Evolutionary conservation across 2,329 filamentous ascomycete species (phyloP).

Genomic region (Nemania bipapillata): DNA sequence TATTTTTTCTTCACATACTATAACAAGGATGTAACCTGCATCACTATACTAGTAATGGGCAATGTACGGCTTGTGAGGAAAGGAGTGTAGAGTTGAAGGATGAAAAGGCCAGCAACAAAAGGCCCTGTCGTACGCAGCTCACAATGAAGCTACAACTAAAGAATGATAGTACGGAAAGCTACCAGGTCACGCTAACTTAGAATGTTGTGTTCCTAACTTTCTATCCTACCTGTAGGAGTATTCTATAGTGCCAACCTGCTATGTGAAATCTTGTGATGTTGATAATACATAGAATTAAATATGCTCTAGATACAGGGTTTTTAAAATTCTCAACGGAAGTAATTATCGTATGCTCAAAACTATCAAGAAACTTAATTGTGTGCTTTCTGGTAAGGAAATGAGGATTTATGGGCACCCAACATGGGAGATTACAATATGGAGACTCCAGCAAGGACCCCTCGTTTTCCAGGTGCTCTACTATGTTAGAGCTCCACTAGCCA

Average conservation of each 20-base stretch:
- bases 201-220: neutral
- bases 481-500: slow-evolving; percentile 19
- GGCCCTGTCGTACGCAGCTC: neutral
- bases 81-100: neutral
- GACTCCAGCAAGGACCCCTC: slow-evolving; percentile 23
- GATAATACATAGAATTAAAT: too few species aligned
- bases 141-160: neutral
- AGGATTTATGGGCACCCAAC: slow-evolving; percentile 13
- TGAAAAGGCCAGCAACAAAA: neutral
- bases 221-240: too few species aligned
- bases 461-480: slow-evolving; percentile 11
- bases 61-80: neutral
- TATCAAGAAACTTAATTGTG: neutral
- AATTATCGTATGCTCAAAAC: too few species aligned
- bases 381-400: slow-evolving; percentile 8
- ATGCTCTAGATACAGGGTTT: too few species aligned
- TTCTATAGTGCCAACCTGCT: too few species aligned
- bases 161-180: neutral
- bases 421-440: slow-evolving; percentile 36
- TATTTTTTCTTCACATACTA: neutral
- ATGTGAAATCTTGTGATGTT: too few species aligned
- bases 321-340: too few species aligned
- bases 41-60: neutral
- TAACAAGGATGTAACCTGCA: neutral
- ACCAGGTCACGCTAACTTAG: neutral